These are phyloP conservation scores for Alternaria ethzedia DNA, from an alignment of 2,329 filamentous ascomycete species.

Conservation along the genomic window DNA sequence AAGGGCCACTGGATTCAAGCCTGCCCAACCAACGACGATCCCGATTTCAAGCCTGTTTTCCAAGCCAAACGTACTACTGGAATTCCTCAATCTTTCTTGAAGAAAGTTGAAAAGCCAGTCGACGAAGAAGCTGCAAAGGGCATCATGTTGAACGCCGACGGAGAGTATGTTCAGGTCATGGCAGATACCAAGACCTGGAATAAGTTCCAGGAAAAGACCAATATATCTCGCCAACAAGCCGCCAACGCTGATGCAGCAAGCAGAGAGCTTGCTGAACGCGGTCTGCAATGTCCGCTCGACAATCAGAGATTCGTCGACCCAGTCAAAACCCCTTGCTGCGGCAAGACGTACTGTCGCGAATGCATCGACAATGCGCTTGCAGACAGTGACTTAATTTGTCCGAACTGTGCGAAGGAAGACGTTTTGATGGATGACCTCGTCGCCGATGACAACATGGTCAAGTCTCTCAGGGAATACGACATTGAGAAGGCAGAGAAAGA, in stretches of 20 bases:
- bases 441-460: slow-evolving; percentile 74
- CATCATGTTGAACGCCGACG: slow-evolving; percentile 97
- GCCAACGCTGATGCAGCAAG: slow-evolving; percentile 78
- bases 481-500: slow-evolving; percentile 56
- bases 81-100: slow-evolving; percentile 93
- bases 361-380: slow-evolving; percentile 99
- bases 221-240: slow-evolving; percentile 81
- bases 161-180: slow-evolving; percentile 95
- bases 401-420: slow-evolving; percentile 86
- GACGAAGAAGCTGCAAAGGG: slow-evolving; percentile 85
- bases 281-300: slow-evolving; percentile 93
- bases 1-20: slow-evolving; percentile 99
- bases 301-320: slow-evolving; percentile 98
- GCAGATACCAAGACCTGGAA: slow-evolving; percentile 97
- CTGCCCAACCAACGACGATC: slow-evolving; percentile 98
- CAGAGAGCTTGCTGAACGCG: slow-evolving; percentile 86
- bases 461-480: slow-evolving; percentile 79
- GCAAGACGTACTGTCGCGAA: slow-evolving; percentile 98
- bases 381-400: slow-evolving; percentile 96
- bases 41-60: slow-evolving; percentile 90
- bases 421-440: slow-evolving; percentile 88
- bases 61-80: slow-evolving; percentile 96
- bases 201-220: slow-evolving; percentile 92
- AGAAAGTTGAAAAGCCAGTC: slow-evolving; percentile 90
- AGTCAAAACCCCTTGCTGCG: slow-evolving; percentile 98